Percentiles rank a stretch among this genome's conserved stretches.
phyloP scores from a whole-genome alignment of 2,329 filamentous ascomycete genomes.

The Penicillium sp. region DNA sequence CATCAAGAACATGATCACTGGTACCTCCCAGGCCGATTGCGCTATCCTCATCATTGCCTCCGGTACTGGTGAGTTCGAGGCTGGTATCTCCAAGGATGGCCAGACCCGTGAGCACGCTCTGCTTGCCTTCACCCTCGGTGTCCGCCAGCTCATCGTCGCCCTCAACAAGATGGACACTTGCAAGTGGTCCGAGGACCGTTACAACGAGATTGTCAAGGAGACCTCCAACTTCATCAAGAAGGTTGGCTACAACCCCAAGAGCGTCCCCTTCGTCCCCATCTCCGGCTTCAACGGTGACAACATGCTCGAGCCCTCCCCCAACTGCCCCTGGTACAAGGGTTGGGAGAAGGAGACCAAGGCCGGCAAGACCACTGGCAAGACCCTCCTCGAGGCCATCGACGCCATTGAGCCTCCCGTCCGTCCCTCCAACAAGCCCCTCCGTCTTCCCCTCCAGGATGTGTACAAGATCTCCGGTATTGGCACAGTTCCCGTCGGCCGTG shows the following conservation, averaged over 20 bases:
- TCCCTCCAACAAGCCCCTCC: slow-evolving; percentile 98
- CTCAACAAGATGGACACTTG: slow-evolving; percentile 99
- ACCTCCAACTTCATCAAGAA: slow-evolving; percentile 99
- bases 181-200: slow-evolving; percentile 96
- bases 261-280: slow-evolving; percentile 97
- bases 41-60: slow-evolving; percentile 99
- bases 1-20: slow-evolving; percentile 99
- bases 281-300: slow-evolving; percentile 99
- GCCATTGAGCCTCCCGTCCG: slow-evolving; percentile 86
- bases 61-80: slow-evolving; percentile 99
- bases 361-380: slow-evolving; percentile 85
- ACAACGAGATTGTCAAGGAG: slow-evolving; percentile 99
- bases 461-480: slow-evolving; percentile 99
- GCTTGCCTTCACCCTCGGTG: slow-evolving; percentile 99
- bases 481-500: slow-evolving; percentile 99
- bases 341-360: slow-evolving; percentile 98
- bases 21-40: slow-evolving; percentile 99
- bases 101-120: slow-evolving; percentile 99
- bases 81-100: slow-evolving; percentile 99
- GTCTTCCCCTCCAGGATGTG: slow-evolving; percentile 99
- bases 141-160: slow-evolving; percentile 99
- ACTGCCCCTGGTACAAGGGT: slow-evolving; percentile 99
- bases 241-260: slow-evolving; percentile 99
- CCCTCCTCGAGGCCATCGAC: slow-evolving; percentile 98
- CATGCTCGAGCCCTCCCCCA: slow-evolving; percentile 85